These are phyloP conservation scores for Cyberlindnera veronae DNA, from an alignment of 805 yeast genomes.

Conservation along the genomic window DNA sequence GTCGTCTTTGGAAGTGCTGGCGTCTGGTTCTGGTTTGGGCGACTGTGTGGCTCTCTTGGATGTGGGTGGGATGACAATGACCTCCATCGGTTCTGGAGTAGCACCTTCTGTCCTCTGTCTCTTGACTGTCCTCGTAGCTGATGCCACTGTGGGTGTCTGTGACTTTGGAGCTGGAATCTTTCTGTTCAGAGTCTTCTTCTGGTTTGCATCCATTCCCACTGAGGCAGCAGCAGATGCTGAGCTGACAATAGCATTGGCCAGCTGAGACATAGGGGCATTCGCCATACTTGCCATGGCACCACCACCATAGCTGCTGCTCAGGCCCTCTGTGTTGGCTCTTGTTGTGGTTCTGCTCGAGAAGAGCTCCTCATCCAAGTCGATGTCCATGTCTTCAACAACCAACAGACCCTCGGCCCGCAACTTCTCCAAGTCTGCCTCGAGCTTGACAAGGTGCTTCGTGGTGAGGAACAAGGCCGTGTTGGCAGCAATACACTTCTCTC, in stretches of 20 bases:
- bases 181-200: conserved; percentile 6
- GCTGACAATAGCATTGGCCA: conserved; percentile 8
- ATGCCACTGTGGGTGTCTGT: conserved; percentile 12
- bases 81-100: conserved; percentile 18
- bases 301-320: neutral
- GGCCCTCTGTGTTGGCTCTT: conserved; percentile 27
- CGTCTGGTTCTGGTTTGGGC: conserved; percentile 9
- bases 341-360: conserved; percentile 30
- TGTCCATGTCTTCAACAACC: conserved; percentile 42
- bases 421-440: conserved; percentile 72
- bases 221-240: conserved; percentile 12
- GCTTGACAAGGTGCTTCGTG: conserved; percentile 65
- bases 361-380: conserved; percentile 32
- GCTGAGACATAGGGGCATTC: conserved; percentile 1
- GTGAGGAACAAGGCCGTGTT: conserved; percentile 80
- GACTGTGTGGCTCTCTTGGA: neutral
- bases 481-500: conserved; percentile 74
- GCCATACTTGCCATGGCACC: neutral
- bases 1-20: conserved; percentile 42
- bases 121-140: conserved; percentile 16
- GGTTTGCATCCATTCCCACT: neutral
- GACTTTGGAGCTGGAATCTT: conserved; percentile 9
- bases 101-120: conserved; percentile 23
- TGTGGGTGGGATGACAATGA: neutral
- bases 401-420: conserved; percentile 80